A percentile compares a stretch with the other conserved stretches of the same genome.
Conservation (phyloP, 2,329 filamentous ascomycete species). For the Colletotrichum sansevieriae region DNA sequence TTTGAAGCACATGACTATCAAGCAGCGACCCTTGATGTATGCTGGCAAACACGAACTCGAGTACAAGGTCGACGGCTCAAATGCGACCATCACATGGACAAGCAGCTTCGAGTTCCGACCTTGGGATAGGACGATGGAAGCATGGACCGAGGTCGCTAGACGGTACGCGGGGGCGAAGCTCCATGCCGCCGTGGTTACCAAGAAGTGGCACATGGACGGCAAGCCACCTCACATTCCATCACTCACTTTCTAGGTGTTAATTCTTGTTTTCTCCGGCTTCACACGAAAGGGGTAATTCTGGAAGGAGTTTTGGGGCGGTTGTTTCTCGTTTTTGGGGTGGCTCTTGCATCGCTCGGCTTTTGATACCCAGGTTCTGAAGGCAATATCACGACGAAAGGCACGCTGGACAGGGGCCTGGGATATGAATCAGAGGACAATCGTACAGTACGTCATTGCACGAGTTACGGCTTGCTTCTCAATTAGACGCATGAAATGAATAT, state of each 20-base stretch:
- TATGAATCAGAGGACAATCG: not conserved
- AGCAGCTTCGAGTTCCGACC: slow-evolving; percentile 45
- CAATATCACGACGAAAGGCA: not conserved
- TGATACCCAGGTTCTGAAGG: slow-evolving; percentile 23
- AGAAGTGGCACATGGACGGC: slow-evolving; percentile 34
- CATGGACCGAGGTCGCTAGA: slow-evolving; percentile 44
- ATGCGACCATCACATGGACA: slow-evolving; percentile 38
- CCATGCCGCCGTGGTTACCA: not conserved
- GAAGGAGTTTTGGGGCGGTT: slow-evolving; percentile 4
- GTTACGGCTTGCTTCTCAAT: not conserved
- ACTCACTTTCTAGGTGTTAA: slow-evolving; percentile 25
- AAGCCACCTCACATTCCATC: slow-evolving; percentile 37
- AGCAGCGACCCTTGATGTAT: slow-evolving; percentile 45
- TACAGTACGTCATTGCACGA: no score
- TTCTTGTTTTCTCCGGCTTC: not conserved
- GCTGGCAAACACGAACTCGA: slow-evolving; percentile 44
- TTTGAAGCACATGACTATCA: slow-evolving; percentile 42
- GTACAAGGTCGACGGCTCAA: slow-evolving; percentile 34
- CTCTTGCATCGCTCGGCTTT: slow-evolving; percentile 20
- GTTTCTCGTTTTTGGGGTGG: not conserved
- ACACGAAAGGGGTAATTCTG: no score
- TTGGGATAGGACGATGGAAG: slow-evolving; percentile 43
- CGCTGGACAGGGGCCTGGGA: slow-evolving; percentile 6
- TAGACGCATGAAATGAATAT: not conserved
- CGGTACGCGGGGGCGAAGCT: slow-evolving; percentile 32